Evolutionary conservation across 2,329 filamentous ascomycete genomes (phyloP), one percentile per base, ranked within the genome.

Genomic region (Niveomyces coronatus): DNA sequence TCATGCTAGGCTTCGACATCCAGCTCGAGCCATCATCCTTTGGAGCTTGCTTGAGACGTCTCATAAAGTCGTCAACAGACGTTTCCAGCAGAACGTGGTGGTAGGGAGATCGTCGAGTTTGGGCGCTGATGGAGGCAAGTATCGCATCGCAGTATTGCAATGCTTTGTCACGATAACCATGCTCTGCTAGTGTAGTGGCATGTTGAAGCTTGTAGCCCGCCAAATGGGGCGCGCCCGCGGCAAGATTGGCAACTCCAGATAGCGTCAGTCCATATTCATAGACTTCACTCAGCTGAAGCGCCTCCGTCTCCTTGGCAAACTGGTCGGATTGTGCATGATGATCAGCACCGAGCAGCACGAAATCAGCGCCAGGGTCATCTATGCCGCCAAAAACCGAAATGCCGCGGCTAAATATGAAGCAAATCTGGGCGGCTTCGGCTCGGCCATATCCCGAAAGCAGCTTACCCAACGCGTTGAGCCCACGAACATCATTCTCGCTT

Each of bases 1-100:
- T 88, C 74, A 96, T 93, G 57, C 79, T 95, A 6, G 89, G 87
- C 58, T 91, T 94, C 1, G 86, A 82, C 37, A 98, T 91, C 85
- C 89, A 94, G 3, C 87, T 89, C 15, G 76, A 79, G 6, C 79
- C 80, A 39, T 75, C 79, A 47, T 91, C 86, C 53, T 82, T 85
- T 10, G 88, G 86, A 14, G 87, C 82, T 55, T 91, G 84, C 49
- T 82, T 88, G 27, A 99, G 66, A 43, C 89, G 79, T 46, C 81
- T 82, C 54, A 75, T 77, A 22, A 98, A 69, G 54, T 96, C 88
- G 42, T 94, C 87, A 7, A 96, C 73, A 20, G 79, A 75, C 9
- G 73, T 67, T 44, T 91, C 78, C 31, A 98, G 69, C 20, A 79
- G 61, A 11, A 72, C 65, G 52, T 95, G 81, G 54, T 95, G 85